Evolutionary conservation across 2,329 filamentous ascomycete genomes (phyloP).

Genomic region (Aspergillus piperis): DNA sequence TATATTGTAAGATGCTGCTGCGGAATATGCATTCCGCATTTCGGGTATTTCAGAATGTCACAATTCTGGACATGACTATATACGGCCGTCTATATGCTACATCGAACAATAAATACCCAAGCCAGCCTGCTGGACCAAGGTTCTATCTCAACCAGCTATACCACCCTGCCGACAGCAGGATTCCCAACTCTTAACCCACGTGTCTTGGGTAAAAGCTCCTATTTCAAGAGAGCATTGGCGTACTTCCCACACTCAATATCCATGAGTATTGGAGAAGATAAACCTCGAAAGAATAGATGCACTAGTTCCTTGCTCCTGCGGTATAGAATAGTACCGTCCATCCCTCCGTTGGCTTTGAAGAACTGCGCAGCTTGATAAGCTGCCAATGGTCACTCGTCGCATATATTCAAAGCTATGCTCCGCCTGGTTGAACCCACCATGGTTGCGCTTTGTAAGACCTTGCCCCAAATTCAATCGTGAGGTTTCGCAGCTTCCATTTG

Average conservation of each 20-base stretch:
- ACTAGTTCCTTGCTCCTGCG: neutral
- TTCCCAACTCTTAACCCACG: too few species aligned
- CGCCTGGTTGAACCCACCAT: neutral
- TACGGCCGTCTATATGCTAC: neutral
- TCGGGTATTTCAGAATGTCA: too few species aligned
- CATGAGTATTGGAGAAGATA: neutral
- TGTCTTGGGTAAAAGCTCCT: too few species aligned
- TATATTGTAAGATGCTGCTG: too few species aligned
- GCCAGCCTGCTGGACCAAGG: neutral
- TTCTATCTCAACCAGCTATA: neutral
- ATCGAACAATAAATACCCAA: neutral
- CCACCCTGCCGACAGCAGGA: neutral
- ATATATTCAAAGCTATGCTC: neutral
- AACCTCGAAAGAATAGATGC: neutral
- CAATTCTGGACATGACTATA: neutral
- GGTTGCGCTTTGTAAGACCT: neutral
- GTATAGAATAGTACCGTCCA: neutral
- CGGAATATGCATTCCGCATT: too few species aligned
- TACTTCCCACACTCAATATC: neutral
- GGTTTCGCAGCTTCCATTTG: constrained; percentile 62
- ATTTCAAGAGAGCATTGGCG: neutral
- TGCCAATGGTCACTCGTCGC: neutral
- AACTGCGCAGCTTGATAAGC: neutral
- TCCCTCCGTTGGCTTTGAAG: neutral
- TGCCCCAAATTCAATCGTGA: neutral